A percentile compares a stretch with the other conserved stretches of the same genome.
phyloP scores from a whole-genome alignment of 805 yeast genomes.

The Scheffersomyces coipomensis region DNA sequence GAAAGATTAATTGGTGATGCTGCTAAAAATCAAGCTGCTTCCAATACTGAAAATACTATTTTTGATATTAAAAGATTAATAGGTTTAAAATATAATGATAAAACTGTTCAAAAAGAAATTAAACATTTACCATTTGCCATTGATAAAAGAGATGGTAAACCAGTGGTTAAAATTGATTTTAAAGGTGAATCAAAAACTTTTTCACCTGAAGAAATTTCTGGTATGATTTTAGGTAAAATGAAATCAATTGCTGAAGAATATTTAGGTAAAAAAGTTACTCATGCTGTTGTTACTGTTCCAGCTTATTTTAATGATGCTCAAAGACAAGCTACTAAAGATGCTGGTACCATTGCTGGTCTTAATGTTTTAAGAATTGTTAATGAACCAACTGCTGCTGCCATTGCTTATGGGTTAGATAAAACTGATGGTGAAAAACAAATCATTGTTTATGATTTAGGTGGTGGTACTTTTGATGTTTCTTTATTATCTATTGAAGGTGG shows the following conservation, averaged over 20 bases:
- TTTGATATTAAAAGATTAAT: slow-evolving; percentile 91
- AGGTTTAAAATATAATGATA: slow-evolving; percentile 83
- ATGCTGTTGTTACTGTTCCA: slow-evolving; percentile 95
- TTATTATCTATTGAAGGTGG: slow-evolving; percentile 55
- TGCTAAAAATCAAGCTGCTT: slow-evolving; percentile 96
- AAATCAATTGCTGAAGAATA: slow-evolving; percentile 91
- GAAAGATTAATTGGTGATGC: slow-evolving; percentile 96
- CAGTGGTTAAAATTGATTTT: slow-evolving; percentile 78
- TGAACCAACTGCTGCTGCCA: slow-evolving; percentile 89
- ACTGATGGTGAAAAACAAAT: slow-evolving; percentile 55
- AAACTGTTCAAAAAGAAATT: slow-evolving; percentile 62
- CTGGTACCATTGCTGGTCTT: slow-evolving; percentile 94
- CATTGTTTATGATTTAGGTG: slow-evolving; percentile 49
- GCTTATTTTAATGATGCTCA: slow-evolving; percentile 98
- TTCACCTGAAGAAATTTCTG: slow-evolving; percentile 92
- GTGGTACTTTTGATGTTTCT: slow-evolving; percentile 76
- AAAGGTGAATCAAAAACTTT: slow-evolving; percentile 83
- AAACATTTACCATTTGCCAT: slow-evolving; percentile 81
- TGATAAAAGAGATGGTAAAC: slow-evolving; percentile 69
- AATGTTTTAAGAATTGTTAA: slow-evolving; percentile 92
- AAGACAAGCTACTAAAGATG: slow-evolving; percentile 98
- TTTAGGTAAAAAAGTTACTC: slow-evolving; percentile 52
- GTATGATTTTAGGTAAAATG: slow-evolving; percentile 89
- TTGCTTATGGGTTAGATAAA: slow-evolving; percentile 57
- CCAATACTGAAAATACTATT: slow-evolving; percentile 88